Base-by-base conservation (phyloP, 2,329 filamentous ascomycete species). In the Aspergillus sp. region DNA sequence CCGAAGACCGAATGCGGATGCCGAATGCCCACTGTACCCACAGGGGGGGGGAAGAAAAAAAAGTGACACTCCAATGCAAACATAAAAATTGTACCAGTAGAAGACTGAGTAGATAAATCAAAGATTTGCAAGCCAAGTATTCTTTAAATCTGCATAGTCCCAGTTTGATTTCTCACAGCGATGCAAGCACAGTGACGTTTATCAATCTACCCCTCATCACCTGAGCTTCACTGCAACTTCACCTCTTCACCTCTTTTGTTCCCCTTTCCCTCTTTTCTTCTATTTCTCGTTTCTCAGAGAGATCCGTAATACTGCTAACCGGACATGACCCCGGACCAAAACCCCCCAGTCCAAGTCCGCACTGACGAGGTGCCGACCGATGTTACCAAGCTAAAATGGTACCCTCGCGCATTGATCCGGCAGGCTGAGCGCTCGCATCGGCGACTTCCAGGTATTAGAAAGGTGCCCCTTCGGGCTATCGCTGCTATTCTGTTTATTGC, bases 401-500 rank as follows among this genome's bases (percentile, higher is more conserved):
- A 49, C 4, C 35, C 61, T 33, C 56, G 56, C 15, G 54, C 59
- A 3, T 54, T 71, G n/a, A 48, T 71, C 30, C 58, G 57, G n/a
- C 62, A 60, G 51, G 73, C 72, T 1, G 69, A 71, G 25, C 56
- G 53, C 43, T 77, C 74, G 43, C 79, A 82, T 60, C 60, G 69
- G 43, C 71, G 73, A 4, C 68, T 80, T 20, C 81, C 81, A 0
- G 77, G 76, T 7, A 61, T 84, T 10, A 70, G 74, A 27, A 77
- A 73, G 48, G 70, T 84, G 3, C 81, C 81, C 0, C 73, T 82
- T 4, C 65, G 74, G 1, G 80, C 77, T 0, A 68, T 84, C 35
- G 76, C 74, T 1, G 81, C 83, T 25, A 81, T 84, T 23, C 42
- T 74, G 1, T 64, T 77, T 1, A 64, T 84, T 37, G 69, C 76